Percentiles rank a stretch among this genome's conserved stretches.
Evolutionary conservation across 306 rosid genomes (phyloP).

Genomic region (Medicago lupulina): DNA sequence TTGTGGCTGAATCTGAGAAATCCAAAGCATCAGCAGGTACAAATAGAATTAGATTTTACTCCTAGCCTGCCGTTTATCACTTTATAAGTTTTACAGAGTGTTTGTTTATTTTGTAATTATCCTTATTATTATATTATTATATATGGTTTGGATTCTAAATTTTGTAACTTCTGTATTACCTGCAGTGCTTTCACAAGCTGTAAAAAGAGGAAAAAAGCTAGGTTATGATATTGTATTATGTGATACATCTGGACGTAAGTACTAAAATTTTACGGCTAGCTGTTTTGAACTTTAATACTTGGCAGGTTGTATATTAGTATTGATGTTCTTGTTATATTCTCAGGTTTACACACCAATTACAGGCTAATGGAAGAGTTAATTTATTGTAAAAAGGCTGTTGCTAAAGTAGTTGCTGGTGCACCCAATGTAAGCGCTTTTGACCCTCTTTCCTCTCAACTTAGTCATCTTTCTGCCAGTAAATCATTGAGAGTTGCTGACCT

Average conservation of each 20-base stretch:
- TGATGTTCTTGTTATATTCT: conserved; percentile 34
- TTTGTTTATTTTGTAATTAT: neutral
- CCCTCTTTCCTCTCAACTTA: conserved; percentile 16
- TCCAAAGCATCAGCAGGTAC: conserved; percentile 89
- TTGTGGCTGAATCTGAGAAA: conserved; percentile 78
- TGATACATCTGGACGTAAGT: conserved; percentile 98
- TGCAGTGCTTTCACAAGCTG: conserved; percentile 95
- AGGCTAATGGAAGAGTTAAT: conserved; percentile 96
- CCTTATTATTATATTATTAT: neutral
- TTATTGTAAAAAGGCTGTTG: conserved; percentile 90
- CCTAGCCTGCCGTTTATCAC: conserved; percentile 21
- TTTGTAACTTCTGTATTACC: conserved; percentile 55
- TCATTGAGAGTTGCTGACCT: conserved; percentile 24
- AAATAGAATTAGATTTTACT: conserved; percentile 28
- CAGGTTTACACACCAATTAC: conserved; percentile 97
- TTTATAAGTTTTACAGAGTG: conserved; percentile 2
- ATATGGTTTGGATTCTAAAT: conserved; percentile 43
- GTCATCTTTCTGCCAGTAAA: conserved; percentile 26
- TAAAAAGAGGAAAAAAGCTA: conserved; percentile 80
- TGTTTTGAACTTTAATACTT: conserved; percentile 36
- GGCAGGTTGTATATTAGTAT: conserved; percentile 29
- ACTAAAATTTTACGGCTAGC: conserved; percentile 28
- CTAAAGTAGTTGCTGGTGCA: conserved; percentile 78
- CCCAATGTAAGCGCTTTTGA: conserved; percentile 75
- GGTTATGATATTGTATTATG: conserved; percentile 88